Conservation (phyloP, 2,329 filamentous ascomycete species). For the Aschersonia sp. region DNA sequence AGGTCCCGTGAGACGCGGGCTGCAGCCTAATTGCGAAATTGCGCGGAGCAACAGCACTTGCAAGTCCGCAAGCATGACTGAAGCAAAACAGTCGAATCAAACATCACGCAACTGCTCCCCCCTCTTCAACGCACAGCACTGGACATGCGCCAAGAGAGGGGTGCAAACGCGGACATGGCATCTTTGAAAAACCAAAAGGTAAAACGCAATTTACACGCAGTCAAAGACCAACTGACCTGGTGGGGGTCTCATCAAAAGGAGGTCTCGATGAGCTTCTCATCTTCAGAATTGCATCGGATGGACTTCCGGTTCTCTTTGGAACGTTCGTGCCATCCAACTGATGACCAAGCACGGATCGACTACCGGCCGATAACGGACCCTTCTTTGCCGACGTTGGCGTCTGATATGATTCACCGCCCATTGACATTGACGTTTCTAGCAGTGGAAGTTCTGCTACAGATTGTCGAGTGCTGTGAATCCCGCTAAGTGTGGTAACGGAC, state of each 20-base stretch:
- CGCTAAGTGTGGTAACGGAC: slow-evolving; percentile 35
- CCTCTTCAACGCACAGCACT: no score
- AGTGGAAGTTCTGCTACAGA: slow-evolving; percentile 21
- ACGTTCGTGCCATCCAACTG: background rate
- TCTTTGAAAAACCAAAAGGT: background rate
- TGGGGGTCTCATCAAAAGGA: background rate
- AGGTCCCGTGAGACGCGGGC: background rate
- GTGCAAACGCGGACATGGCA: background rate
- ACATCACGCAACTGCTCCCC: no score
- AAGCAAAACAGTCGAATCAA: no score
- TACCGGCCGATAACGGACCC: background rate
- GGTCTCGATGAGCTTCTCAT: slow-evolving; percentile 3
- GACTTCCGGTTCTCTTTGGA: slow-evolving; percentile 5
- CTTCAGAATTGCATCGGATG: slow-evolving; percentile 12
- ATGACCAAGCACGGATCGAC: background rate
- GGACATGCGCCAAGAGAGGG: no score
- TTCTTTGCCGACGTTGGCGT: slow-evolving; percentile 2
- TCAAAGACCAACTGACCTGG: slow-evolving; percentile 3
- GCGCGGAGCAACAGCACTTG: background rate
- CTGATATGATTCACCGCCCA: slow-evolving; percentile 9
- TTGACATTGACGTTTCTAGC: slow-evolving; percentile 20
- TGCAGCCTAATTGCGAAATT: background rate
- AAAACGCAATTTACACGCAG: background rate
- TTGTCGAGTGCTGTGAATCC: slow-evolving; percentile 19
- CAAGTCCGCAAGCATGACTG: background rate